phyloP scores from a whole-genome alignment of 2,329 filamentous ascomycete species.

The Sporothrix humicola region DNA sequence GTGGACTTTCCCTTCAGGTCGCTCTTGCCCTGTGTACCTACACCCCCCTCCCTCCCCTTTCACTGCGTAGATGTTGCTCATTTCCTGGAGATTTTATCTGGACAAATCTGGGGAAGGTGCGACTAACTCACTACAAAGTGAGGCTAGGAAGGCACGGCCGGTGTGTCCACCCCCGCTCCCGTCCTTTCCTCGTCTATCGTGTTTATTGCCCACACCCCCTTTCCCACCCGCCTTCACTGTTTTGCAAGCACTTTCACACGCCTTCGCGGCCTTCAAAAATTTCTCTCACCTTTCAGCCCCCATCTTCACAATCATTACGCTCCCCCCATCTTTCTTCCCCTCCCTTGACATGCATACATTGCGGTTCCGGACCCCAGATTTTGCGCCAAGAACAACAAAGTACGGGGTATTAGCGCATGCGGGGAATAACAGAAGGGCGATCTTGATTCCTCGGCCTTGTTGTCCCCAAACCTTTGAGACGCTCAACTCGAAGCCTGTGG shows the following conservation, averaged over 20 bases:
- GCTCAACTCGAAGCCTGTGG: neutral
- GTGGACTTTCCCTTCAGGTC: neutral
- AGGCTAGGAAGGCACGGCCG: neutral
- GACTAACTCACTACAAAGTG: neutral
- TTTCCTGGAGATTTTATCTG: neutral
- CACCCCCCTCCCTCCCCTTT: neutral
- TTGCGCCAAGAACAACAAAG: neutral
- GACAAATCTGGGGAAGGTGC: constrained; percentile 13
- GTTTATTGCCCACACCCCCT: neutral
- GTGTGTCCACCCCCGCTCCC: neutral
- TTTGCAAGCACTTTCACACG: no score
- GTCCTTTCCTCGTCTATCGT: neutral
- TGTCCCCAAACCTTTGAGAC: neutral
- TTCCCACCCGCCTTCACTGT: neutral
- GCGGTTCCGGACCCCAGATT: constrained; percentile 20
- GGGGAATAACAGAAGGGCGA: constrained; percentile 6
- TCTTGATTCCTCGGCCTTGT: neutral
- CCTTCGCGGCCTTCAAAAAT: no score
- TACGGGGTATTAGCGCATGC: constrained; percentile 12
- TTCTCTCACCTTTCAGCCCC: neutral
- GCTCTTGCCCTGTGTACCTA: neutral
- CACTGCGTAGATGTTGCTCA: neutral
- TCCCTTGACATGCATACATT: neutral
- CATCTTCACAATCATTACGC: neutral
- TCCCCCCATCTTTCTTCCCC: neutral